Base-by-base conservation (phyloP, 768 basidiomycete species). In the Polyporus arcularius region DNA sequence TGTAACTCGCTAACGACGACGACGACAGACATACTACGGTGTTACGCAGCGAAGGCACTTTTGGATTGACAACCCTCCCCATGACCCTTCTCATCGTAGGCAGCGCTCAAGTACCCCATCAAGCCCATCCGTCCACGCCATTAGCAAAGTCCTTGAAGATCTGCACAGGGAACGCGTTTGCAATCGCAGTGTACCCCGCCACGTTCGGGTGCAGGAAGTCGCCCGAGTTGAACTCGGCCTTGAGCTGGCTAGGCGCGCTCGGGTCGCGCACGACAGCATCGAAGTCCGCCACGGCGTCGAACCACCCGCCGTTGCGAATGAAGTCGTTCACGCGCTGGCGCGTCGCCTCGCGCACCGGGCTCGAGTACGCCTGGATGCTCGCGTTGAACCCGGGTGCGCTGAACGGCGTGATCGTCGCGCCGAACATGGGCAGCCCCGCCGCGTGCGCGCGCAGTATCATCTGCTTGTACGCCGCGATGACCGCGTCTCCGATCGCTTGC, bases 391-490 rank as follows among this genome's bases (percentile, higher is more conserved):
- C 53, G 9, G 63, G 63, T 46, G 69, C 72, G 57, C 73, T 68
- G 73, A 82, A 80, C 3, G 81, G 80, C 38, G 81, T 82, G 66
- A 84, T 82, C 2, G 82, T 84, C 21, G 79, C 79, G 1, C 71
- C 81, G 68, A 81, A 80, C 38, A 82, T 71, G 26, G 79, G 79
- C 51, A 82, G 74, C 8, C 75, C 75, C 3, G 69, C 63, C 0
- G 79, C 73, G 63, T 80, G 80, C 16, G 78, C 71, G 26, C 79
- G 75, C 7, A 72, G 66, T 57, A 74, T 70, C 53, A 82, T 79
- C 67, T 84, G 82, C 66, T 77, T 71, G 71, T 70, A 79, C 3
- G 82, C 80, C 46, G 67, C 68, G 67, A 82, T 80, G 65, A 82
- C 63, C 12, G 70, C 71, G 68, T 78, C 73, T 16, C 73, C 78